Evolutionary conservation across 371 early-diverging fungal species (phyloP), one percentile per base, ranked within the genome.

Genomic region (Mortierella sp.): DNA sequence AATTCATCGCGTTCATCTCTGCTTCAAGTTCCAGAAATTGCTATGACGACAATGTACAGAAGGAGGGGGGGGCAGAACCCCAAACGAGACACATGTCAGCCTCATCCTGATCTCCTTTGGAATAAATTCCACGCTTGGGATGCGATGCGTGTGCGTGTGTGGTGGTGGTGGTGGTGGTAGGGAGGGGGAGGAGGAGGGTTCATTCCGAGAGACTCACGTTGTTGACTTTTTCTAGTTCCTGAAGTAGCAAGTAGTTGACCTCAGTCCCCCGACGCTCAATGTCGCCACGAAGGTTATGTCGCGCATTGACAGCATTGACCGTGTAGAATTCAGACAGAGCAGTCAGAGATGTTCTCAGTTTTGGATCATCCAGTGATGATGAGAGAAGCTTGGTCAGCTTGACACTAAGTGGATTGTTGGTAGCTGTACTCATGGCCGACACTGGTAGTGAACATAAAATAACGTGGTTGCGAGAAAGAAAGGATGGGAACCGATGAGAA

Each of bases 271-370:
- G 82, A 47, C 85, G 85, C 80, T 94, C 95, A 64, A 93, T 85
- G n/a, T 91, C 87, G 2, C 89, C 91, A 44, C 90, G 83, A 30
- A 94, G 83, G 75, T 88, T 88, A 30, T 89, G 83, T 62, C 89
- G 69, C 48, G 90, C 69, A 21, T 84, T 82, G 23, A 83, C 66
- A 19, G 89, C 85, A 82, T 92, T 89, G 30, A 85, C 68, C 19
- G 81, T 82, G 63, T 90, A 90, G 73, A 93, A 90, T 57, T 88
- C 89, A 0, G 93, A 90, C 25, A 94, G 82, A 4, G 92, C 87
- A 18, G 86, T 82, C 51, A 93, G 84, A 16, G 93, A 92, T 9
- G 85, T 80, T 68, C 88, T 88, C 57, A 88, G 86, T 30, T 83
- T 85, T 12, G 82, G 79, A 81, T 88, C 89, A 64, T 90, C 83